These are phyloP conservation scores for Multifurca ochricompacta DNA, from an alignment of 768 basidiomycete species.

Conservation along the genomic window DNA sequence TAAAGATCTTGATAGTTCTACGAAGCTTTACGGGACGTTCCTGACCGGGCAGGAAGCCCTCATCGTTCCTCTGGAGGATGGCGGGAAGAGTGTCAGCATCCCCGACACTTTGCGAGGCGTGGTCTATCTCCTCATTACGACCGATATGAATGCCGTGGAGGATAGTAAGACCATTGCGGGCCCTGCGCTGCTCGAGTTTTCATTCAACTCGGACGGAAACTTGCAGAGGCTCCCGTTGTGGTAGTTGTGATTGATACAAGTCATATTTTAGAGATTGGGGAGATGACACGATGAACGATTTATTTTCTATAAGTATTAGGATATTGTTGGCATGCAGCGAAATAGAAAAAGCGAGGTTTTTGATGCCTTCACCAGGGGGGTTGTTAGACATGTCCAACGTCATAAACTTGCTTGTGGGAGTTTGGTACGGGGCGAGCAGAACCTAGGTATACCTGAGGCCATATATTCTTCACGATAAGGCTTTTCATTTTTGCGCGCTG, in stretches of 20 bases:
- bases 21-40: conserved; percentile 17
- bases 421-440: too few species aligned
- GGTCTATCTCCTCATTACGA: conserved; percentile 16
- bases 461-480: too few species aligned
- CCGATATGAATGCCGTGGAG: conserved; percentile 5
- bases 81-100: conserved; percentile 6
- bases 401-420: too few species aligned
- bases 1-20: neutral
- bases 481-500: too few species aligned
- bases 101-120: conserved; percentile 12
- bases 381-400: too few species aligned
- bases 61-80: conserved; percentile 14
- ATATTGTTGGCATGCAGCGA: neutral
- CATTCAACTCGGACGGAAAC: conserved; percentile 9
- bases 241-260: neutral
- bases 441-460: too few species aligned
- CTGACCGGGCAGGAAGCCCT: conserved; percentile 16
- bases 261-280: neutral
- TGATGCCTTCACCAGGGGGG: too few species aligned
- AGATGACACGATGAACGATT: neutral
- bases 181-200: conserved; percentile 17
- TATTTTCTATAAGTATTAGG: neutral
- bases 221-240: neutral
- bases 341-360: too few species aligned
- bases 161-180: conserved; percentile 18